phyloP scores from a whole-genome alignment of 441 rosid genomes.

The Jatropha multifida region DNA sequence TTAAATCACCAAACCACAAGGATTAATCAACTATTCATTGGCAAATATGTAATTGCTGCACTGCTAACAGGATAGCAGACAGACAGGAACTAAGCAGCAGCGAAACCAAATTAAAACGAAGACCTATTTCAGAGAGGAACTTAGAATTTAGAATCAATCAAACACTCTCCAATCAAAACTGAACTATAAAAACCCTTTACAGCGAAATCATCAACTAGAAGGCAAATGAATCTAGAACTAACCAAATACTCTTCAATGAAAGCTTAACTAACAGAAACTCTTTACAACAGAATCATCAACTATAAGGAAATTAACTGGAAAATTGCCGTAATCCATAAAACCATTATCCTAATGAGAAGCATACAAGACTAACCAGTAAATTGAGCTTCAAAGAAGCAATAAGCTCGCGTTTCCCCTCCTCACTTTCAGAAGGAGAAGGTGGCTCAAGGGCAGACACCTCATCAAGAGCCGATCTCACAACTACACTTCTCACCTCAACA shows the following conservation, averaged over 20 bases:
- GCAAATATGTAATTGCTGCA: neutral
- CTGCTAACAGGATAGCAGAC: neutral
- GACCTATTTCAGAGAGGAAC: neutral
- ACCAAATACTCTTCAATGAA: neutral
- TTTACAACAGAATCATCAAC: too few species aligned
- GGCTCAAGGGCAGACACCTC: constrained; percentile 46
- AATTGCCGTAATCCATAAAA: neutral
- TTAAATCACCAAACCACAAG: neutral
- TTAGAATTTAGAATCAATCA: neutral
- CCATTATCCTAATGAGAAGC: neutral
- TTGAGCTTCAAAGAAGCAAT: constrained; percentile 57
- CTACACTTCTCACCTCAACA: neutral
- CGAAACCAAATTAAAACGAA: neutral
- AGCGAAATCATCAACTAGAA: too few species aligned
- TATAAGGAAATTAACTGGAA: too few species aligned
- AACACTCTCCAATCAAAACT: neutral
- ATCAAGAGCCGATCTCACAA: constrained; percentile 40
- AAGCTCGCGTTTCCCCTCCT: constrained; percentile 13
- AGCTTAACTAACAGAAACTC: neutral
- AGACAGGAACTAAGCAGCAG: neutral
- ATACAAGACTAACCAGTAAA: constrained; percentile 34
- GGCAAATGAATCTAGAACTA: too few species aligned
- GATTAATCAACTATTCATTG: neutral
- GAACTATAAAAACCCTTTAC: neutral
- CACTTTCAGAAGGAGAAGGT: constrained; percentile 21